Evolutionary conservation across 2,329 filamentous ascomycete genomes (phyloP).

Genomic region (Aureobasidium melanogenum): DNA sequence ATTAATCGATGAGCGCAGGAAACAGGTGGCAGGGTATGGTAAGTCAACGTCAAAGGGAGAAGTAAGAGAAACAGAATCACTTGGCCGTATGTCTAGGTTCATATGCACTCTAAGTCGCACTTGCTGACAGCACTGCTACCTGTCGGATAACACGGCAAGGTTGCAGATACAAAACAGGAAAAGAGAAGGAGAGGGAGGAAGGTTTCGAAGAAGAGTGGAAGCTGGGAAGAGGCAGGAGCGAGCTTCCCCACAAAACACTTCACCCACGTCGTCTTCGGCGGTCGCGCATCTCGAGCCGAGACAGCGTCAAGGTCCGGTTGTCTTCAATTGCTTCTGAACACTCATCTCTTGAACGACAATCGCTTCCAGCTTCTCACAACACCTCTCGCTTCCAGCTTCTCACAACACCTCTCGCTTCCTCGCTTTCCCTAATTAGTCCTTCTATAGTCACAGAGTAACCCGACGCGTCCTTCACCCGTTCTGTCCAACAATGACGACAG

Average conservation of each 20-base stretch:
- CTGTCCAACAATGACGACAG: slow-evolving; percentile 61
- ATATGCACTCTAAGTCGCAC: not conserved
- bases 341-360: not conserved
- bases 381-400: no score
- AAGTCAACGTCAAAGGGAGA: not conserved
- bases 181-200: not conserved
- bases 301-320: not conserved
- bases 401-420: not conserved
- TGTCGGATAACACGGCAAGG: not conserved
- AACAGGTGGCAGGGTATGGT: slow-evolving; percentile 24
- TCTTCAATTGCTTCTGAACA: not conserved
- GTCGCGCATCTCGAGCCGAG: not conserved
- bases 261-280: not conserved
- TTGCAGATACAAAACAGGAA: not conserved
- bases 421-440: no score
- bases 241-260: not conserved
- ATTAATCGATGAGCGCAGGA: not conserved
- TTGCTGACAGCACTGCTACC: not conserved
- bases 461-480: not conserved
- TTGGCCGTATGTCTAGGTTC: not conserved
- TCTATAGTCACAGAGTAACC: not conserved
- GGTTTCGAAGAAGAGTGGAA: not conserved
- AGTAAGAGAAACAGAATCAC: not conserved
- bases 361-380: not conserved
- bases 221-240: not conserved